Base-by-base conservation (phyloP, 495 filamentous ascomycete genomes). In the Hypoxylon crocopeplum region DNA sequence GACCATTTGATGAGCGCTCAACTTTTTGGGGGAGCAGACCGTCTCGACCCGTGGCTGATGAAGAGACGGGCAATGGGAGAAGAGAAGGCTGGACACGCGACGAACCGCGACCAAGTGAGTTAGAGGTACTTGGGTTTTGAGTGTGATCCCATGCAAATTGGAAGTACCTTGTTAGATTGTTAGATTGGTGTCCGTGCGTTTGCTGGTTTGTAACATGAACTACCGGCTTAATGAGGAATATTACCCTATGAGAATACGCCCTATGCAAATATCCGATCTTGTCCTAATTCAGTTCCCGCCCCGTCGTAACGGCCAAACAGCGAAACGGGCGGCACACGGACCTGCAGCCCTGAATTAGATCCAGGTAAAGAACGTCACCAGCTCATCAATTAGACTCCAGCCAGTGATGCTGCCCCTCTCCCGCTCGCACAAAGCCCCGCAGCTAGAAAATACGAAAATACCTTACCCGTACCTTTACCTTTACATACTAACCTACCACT, bases 361-460 rank as follows among this genome's bases (percentile, higher is more conserved):
- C 48, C 24, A 58, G 27, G 46, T 34, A 33, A 63, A 53, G 37
- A 63, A 63, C 60, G 53, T 63, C 53, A 63, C 53, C 60, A 56
- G 51, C 39, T 49, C 45, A 32, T 51, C 55, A 30, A 34, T 62
- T 30, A 12, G 16, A 27, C 34, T 39, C 33, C 34, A 57, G 21
- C 17, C 55, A 27, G 20, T 45, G 11, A 16, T 38, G 16, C 42
- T 59, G 54, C 61, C 61, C 54, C 61, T 64, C 59, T 56, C 53
- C 42, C 30, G 21, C 39, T 62, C 60, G 48, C 61, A 64, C 61
- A 64, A 64, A 64, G 61, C 61, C 61, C 61, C 61, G 61, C 61
- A 64, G 49, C 49, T 50, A 32, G 49, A 64, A 64, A 64, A 64
- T 63, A 54, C 59, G 30, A 63, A 63, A 63, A 53, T 63, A 63